Evolutionary conservation across 768 basidiomycete species (phyloP).

Genomic region (Gautieria morchelliformis): DNA sequence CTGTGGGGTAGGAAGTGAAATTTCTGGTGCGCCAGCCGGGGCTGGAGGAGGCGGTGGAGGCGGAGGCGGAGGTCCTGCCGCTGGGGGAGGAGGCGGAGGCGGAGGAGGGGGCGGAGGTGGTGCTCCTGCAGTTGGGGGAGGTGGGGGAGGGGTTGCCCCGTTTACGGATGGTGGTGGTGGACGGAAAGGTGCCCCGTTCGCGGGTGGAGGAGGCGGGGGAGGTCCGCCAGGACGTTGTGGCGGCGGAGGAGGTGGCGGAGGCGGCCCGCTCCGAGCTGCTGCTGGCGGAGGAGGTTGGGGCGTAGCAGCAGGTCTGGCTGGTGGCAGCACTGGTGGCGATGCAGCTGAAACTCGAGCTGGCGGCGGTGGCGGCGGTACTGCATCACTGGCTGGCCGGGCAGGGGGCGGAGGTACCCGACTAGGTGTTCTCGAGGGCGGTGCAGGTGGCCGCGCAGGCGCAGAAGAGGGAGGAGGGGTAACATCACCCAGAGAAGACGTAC

Average conservation of each 20-base stretch:
- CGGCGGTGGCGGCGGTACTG: constrained; percentile 10
- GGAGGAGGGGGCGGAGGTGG: constrained; percentile 32
- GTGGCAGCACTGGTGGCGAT: neutral
- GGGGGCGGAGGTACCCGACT: constrained; percentile 6
- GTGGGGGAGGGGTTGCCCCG: constrained; percentile 14
- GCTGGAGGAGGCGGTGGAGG: constrained; percentile 40
- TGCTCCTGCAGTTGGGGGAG: constrained; percentile 20
- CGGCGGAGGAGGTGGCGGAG: constrained; percentile 23
- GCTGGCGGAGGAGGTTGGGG: constrained; percentile 22
- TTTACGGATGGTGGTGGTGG: constrained; percentile 28
- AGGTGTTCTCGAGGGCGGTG: neutral
- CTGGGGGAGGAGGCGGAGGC: constrained; percentile 32
- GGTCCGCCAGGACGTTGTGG: constrained; percentile 22
- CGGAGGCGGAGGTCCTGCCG: constrained; percentile 13
- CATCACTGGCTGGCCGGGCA: neutral
- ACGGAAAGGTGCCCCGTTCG: too few species aligned
- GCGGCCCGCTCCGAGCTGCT: constrained; percentile 25
- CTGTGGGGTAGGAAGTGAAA: constrained; percentile 32
- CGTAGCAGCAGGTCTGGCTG: constrained; percentile 21
- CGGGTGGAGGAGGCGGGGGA: constrained; percentile 25
- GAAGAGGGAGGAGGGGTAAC: constrained; percentile 10
- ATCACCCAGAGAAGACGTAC: constrained; percentile 15
- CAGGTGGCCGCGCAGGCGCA: constrained; percentile 8
- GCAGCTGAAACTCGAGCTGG: neutral
- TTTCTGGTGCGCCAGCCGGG: constrained; percentile 20